Conservation (phyloP, 75 land plant genomes). For the Picea glauca region DNA sequence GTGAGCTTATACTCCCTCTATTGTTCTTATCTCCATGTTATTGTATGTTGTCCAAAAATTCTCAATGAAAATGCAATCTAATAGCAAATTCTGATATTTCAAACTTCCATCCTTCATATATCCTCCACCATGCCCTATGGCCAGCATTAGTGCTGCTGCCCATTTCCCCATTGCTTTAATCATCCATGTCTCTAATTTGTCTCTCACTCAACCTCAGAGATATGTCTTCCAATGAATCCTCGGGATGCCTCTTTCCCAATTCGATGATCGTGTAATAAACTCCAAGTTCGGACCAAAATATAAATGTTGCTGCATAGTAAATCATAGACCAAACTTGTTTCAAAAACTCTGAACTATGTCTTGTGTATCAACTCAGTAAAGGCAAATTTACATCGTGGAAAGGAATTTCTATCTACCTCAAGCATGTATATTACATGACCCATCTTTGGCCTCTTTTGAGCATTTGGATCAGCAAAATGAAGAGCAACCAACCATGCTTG, state of each 20-base stretch:
- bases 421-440: slow-evolving; percentile 72
- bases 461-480: slow-evolving; percentile 66
- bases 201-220: neutral
- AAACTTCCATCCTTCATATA: neutral
- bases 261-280: neutral
- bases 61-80: neutral
- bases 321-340: neutral
- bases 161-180: neutral
- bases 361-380: slow-evolving; percentile 9
- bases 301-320: neutral
- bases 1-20: neutral
- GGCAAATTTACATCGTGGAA: slow-evolving; percentile 33
- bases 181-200: slow-evolving; percentile 2
- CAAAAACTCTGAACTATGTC: neutral
- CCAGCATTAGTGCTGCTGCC: neutral
- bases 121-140: slow-evolving; percentile 7
- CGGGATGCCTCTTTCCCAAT: neutral
- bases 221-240: slow-evolving; percentile 1
- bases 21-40: neutral
- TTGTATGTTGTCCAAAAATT: neutral
- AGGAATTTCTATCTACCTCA: slow-evolving; percentile 60
- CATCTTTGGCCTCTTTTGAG: slow-evolving; percentile 71
- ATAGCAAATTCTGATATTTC: neutral
- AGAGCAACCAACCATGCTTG: slow-evolving; percentile 60
- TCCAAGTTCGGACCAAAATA: neutral